Percentiles rank a stretch among this genome's conserved stretches.
These are phyloP conservation scores for Fraxinus floribunda DNA, from an alignment of 305 asterid species.

Conservation along the genomic window DNA sequence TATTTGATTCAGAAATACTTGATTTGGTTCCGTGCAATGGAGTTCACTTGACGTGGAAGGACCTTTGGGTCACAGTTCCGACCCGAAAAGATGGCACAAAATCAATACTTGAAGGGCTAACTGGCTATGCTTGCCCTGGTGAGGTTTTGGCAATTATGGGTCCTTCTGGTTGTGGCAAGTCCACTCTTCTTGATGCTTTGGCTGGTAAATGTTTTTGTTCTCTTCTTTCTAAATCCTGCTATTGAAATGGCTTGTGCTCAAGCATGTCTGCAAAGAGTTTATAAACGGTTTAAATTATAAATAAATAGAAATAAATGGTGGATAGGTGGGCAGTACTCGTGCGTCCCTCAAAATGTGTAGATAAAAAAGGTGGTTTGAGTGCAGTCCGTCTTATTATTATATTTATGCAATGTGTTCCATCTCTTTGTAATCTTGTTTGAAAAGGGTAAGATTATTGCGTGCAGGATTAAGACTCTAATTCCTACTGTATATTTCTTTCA, in stretches of 20 bases:
- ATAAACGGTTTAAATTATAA: background rate
- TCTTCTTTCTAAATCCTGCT: background rate
- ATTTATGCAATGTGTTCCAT: background rate
- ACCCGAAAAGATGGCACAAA: conserved; percentile 25
- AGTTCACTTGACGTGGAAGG: conserved; percentile 56
- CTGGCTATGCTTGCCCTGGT: conserved; percentile 55
- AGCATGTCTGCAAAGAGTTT: background rate
- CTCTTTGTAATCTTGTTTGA: background rate
- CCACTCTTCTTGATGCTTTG: conserved; percentile 60
- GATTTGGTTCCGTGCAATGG: conserved; percentile 13
- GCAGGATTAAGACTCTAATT: background rate
- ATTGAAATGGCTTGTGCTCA: background rate
- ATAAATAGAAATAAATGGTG: background rate
- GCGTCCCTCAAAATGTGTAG: background rate
- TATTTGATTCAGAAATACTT: conserved; percentile 1
- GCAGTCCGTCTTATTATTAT: background rate
- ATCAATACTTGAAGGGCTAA: conserved; percentile 44
- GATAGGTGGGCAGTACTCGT: background rate
- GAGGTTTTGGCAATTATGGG: conserved; percentile 59
- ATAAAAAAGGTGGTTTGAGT: background rate
- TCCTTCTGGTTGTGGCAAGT: conserved; percentile 68
- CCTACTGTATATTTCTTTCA: background rate
- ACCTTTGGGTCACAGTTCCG: conserved; percentile 48
- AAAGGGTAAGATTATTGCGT: background rate
- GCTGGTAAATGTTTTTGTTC: conserved; percentile 40